Evolutionary conservation across 2,329 filamentous ascomycete species (phyloP).

Genomic region (Neonectria punicea): DNA sequence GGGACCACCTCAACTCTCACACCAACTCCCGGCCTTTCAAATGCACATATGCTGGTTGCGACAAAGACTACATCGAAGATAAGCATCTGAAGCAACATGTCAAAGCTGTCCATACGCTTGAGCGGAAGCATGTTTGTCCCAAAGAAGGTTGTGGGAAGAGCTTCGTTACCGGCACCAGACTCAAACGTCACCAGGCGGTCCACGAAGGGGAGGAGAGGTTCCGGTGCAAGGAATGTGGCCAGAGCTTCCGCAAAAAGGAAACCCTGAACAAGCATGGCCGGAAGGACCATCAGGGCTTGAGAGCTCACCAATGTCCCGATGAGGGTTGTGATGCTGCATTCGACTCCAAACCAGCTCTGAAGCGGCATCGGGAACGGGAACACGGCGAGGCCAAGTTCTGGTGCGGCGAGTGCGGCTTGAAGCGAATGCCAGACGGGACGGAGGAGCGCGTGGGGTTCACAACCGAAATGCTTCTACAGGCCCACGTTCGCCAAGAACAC

Average conservation of each 20-base stretch:
- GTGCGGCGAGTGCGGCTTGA: conserved; percentile 76
- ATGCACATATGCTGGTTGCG: conserved; percentile 76
- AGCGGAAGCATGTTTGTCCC: conserved; percentile 77
- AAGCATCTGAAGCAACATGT: conserved; percentile 89
- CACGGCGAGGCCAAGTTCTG: conserved; percentile 79
- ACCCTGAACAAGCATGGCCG: conserved; percentile 86
- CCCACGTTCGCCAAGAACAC: conserved; percentile 79
- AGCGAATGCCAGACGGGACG: conserved; percentile 52
- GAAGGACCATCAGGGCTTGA: conserved; percentile 76
- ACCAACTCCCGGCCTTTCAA: conserved; percentile 84
- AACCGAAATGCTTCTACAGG: conserved; percentile 75
- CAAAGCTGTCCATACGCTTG: conserved; percentile 80
- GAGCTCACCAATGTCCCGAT: conserved; percentile 77
- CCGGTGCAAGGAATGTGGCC: conserved; percentile 77
- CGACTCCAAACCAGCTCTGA: conserved; percentile 76
- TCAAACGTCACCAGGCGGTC: conserved; percentile 80
- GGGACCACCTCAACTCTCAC: conserved; percentile 85
- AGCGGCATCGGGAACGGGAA: conserved; percentile 74
- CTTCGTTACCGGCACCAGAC: conserved; percentile 82
- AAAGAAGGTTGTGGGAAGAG: conserved; percentile 79
- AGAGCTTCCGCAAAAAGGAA: conserved; percentile 87
- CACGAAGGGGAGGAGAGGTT: conserved; percentile 80
- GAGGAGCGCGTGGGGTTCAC: conserved; percentile 69
- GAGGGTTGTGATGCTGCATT: conserved; percentile 74
- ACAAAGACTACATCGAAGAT: conserved; percentile 85